A percentile compares a stretch with the other conserved stretches of the same genome.
phyloP scores from a whole-genome alignment of 257 asterid species.

The Nicotiana tomentosiformis region DNA sequence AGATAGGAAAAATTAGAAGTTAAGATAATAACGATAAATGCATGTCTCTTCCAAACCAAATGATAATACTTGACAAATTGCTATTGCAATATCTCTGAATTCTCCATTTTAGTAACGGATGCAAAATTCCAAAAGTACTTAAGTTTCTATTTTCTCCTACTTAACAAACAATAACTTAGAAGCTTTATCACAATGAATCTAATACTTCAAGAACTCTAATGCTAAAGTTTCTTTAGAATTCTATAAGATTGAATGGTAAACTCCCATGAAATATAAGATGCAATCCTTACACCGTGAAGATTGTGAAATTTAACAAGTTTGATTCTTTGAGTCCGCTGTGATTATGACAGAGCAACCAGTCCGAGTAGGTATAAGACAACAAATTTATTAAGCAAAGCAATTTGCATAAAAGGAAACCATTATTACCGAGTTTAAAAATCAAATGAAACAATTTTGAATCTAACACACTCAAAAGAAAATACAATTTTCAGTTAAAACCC shows the following conservation, averaged over 20 bases:
- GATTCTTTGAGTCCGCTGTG: too few relatives aligned
- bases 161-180: neutral
- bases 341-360: too few relatives aligned
- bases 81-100: neutral
- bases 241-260: neutral
- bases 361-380: too few relatives aligned
- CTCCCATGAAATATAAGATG: neutral
- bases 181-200: neutral
- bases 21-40: neutral
- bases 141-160: neutral
- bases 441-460: too few relatives aligned
- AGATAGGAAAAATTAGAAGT: too few relatives aligned
- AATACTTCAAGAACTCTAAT: neutral
- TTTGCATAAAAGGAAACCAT: too few relatives aligned
- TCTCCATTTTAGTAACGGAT: neutral
- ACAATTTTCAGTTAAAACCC: too few relatives aligned
- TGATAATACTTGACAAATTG: neutral
- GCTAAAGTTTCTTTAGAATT: neutral
- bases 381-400: too few relatives aligned
- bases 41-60: neutral
- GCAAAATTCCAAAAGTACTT: neutral
- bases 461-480: too few relatives aligned
- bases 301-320: too few relatives aligned
- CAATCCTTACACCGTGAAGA: too few relatives aligned
- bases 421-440: too few relatives aligned